Base-by-base conservation (phyloP, 164 flowering plant genomes). In the Magnolia kwangsiensis region DNA sequence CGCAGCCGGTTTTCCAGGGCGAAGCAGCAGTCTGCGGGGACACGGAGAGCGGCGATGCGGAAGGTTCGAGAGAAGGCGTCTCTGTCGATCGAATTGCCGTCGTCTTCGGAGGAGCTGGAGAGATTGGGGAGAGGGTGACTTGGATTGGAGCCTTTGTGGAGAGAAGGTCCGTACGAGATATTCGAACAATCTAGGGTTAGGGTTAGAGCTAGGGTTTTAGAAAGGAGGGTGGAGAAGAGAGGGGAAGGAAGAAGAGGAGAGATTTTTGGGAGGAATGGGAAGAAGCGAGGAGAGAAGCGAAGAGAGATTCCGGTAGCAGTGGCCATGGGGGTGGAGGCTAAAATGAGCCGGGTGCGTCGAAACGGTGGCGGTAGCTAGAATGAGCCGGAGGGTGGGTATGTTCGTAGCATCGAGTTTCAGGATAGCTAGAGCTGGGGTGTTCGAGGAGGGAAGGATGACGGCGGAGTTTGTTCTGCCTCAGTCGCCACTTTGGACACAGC, bases 121-220 rank as follows among this genome's bases (percentile, higher is more conserved):
- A 24, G 8, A 49, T 50, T 31, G n/a, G 29, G 71, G 14, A 63
- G 14, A n/a, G 20, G 29, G 11, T 49, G 19, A 20, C 71, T 70
- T 24, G 82, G 81, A 8, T 79, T 79, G 67, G 63, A 74, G 72
- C 98, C 97, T 82, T 91, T 93, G 51, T 9, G 82, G 61, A 93
- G 93, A 29, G 97, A 92, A 11, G 98, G 98, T 18, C 98, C 97
- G 67, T 95, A 92, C 19, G 82, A 24, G 70, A 81, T 63, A 14
- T 76, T 58, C 16, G 29, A 59, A 72, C 65, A 23, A 4, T 65
- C 68, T 65, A 69, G 72, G 75, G 80, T 23, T 75, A 75, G 67
- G 72, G 80, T 65, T 70, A 70, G 31, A 72, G 81, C 3, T n/a
- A 72, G 74, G 74, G 79, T 27, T 51, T 23, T 11, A 21, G 75